Percentiles rank a stretch among this genome's conserved stretches.
These are phyloP conservation scores for Gymnopilus junonius DNA, from an alignment of 768 basidiomycete species.

Conservation along the genomic window DNA sequence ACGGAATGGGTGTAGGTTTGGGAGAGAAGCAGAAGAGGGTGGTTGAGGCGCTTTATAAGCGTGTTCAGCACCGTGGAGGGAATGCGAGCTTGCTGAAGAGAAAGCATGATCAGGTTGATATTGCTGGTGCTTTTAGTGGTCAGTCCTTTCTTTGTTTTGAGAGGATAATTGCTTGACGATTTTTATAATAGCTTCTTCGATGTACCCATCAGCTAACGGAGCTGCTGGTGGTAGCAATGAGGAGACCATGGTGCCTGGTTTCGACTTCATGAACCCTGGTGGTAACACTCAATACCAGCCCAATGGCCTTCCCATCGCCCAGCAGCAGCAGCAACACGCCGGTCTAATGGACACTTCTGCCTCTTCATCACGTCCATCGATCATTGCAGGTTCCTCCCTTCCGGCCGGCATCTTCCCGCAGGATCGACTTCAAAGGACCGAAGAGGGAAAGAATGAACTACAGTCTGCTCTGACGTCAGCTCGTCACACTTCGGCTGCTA, in stretches of 20 bases:
- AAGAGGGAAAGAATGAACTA: not conserved
- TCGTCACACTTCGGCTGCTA: not conserved
- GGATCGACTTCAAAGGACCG: constrained; percentile 6
- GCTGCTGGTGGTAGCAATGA: constrained; percentile 3
- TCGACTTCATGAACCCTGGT: not conserved
- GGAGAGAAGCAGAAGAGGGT: constrained; percentile 24
- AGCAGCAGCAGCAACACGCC: constrained; percentile 13
- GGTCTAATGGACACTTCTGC: not conserved
- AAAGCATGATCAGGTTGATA: constrained; percentile 20
- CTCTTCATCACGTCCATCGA: constrained; percentile 2
- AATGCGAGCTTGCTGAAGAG: constrained; percentile 32
- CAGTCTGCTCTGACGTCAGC: constrained; percentile 3
- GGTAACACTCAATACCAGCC: constrained; percentile 6
- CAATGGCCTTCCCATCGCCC: constrained; percentile 1
- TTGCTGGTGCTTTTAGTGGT: constrained; percentile 6
- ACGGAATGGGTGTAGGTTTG: constrained; percentile 15
- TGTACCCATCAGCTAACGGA: not conserved
- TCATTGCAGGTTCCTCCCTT: not conserved
- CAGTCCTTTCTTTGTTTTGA: not conserved
- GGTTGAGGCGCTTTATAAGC: constrained; percentile 16
- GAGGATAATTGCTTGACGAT: no score
- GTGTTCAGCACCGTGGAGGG: not conserved
- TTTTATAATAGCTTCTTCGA: not conserved
- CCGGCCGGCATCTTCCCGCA: constrained; percentile 3
- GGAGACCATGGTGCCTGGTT: constrained; percentile 7